A percentile compares a stretch with the other conserved stretches of the same genome.
These are phyloP conservation scores for Tilletia setariae DNA, from an alignment of 1,284 basidiomycete species.

Conservation along the genomic window DNA sequence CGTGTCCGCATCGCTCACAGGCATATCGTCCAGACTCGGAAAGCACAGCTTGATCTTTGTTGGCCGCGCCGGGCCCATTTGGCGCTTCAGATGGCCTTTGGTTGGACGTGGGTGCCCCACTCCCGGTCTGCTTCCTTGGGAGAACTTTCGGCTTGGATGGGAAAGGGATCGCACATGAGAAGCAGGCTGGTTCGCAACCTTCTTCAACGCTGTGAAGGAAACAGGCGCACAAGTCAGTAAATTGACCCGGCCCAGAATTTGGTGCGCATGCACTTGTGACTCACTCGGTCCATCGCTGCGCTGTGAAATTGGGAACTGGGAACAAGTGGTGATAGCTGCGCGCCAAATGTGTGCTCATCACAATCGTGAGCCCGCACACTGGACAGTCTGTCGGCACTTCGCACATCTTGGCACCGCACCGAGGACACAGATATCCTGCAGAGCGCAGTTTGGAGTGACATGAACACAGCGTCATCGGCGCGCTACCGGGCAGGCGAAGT, in stretches of 20 bases:
- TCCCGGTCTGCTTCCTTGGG: not conserved
- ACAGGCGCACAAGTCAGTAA: not conserved
- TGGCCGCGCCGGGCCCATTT: constrained; percentile 11
- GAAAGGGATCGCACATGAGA: constrained; percentile 35
- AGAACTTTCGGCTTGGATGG: constrained; percentile 21
- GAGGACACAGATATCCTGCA: constrained; percentile 89
- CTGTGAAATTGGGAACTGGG: constrained; percentile 74
- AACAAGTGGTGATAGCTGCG: constrained; percentile 92
- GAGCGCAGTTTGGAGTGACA: constrained; percentile 87
- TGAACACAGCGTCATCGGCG: constrained; percentile 63
- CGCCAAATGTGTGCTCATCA: constrained; percentile 93
- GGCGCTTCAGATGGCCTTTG: not conserved
- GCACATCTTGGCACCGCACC: constrained; percentile 87
- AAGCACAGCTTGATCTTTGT: constrained; percentile 26
- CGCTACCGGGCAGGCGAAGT: constrained; percentile 37
- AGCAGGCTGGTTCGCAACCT: constrained; percentile 23
- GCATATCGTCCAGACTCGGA: constrained; percentile 43
- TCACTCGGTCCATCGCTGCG: constrained; percentile 57
- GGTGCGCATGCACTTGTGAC: too few relatives aligned
- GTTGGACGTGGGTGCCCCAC: not conserved
- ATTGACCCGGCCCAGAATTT: too few relatives aligned
- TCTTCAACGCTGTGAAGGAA: constrained; percentile 12
- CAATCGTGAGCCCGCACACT: constrained; percentile 93
- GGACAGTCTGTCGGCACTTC: constrained; percentile 98
- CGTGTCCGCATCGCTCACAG: constrained; percentile 36